These are phyloP conservation scores for Phascolomyces articulosus DNA, from an alignment of 371 early-diverging fungal genomes.

Conservation along the genomic window DNA sequence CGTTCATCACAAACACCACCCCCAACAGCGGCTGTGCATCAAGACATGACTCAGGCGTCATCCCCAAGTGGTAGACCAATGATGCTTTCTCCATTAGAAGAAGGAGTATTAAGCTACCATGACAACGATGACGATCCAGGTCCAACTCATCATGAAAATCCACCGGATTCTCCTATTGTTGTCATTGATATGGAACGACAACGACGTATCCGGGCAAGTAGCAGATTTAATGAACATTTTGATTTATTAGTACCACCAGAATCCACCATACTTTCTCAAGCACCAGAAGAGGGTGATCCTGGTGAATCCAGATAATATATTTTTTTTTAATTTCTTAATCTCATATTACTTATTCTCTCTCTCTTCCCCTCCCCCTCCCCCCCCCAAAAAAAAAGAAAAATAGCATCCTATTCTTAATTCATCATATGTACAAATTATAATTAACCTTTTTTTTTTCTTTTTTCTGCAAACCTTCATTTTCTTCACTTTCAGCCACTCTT, in stretches of 20 bases:
- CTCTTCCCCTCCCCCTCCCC: too few relatives aligned
- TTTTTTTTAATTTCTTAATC: too few relatives aligned
- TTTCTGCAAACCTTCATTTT: too few relatives aligned
- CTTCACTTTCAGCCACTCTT: too few relatives aligned
- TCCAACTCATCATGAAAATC: background rate
- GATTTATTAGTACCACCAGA: conserved; percentile 5
- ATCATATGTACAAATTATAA: too few relatives aligned
- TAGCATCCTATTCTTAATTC: too few relatives aligned
- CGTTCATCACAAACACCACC: background rate
- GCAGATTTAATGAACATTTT: conserved; percentile 20
- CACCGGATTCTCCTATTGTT: background rate
- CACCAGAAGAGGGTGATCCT: too few relatives aligned
- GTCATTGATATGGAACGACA: background rate
- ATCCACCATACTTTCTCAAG: background rate
- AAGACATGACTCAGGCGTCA: background rate
- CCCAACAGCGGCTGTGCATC: background rate
- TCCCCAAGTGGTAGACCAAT: background rate
- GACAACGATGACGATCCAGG: background rate
- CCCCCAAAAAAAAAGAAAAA: too few relatives aligned
- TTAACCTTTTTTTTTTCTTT: too few relatives aligned
- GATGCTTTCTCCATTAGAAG: background rate
- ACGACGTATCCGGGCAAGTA: conserved; percentile 8
- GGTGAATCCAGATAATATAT: too few relatives aligned
- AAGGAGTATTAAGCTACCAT: background rate
- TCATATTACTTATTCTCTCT: too few relatives aligned